phyloP scores from a whole-genome alignment of 495 filamentous ascomycete species.

The Penicillium canescens region DNA sequence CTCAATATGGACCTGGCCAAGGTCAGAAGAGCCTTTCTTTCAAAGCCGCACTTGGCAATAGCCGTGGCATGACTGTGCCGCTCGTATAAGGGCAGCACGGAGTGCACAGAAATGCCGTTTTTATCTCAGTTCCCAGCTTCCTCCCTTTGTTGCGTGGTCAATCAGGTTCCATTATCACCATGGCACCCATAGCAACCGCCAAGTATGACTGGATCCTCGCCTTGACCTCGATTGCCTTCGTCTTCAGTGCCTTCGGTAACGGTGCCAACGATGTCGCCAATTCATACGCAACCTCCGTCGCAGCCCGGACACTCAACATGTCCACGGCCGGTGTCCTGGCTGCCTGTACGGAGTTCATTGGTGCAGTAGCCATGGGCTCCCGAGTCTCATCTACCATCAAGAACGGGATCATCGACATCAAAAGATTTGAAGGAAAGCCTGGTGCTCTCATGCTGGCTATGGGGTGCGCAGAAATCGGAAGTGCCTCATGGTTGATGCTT shows the following conservation, averaged over 20 bases:
- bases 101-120: background rate
- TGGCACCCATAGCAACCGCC: slow-evolving; percentile 27
- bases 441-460: slow-evolving; percentile 62
- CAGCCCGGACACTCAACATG: slow-evolving; percentile 39
- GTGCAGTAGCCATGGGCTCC: slow-evolving; percentile 62
- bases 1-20: background rate
- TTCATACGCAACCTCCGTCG: slow-evolving; percentile 43
- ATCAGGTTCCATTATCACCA: slow-evolving; percentile 10
- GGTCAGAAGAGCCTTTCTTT: background rate
- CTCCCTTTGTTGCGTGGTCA: background rate
- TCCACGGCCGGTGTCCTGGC: slow-evolving; percentile 38
- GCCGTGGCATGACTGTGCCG: background rate
- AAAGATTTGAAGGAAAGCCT: slow-evolving; percentile 51
- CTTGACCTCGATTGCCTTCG: slow-evolving; percentile 43
- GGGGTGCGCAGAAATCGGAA: slow-evolving; percentile 59
- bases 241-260: slow-evolving; percentile 45
- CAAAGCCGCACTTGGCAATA: slow-evolving; percentile 7
- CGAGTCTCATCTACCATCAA: slow-evolving; percentile 69
- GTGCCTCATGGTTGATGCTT: slow-evolving; percentile 58
- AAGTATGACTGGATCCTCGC: slow-evolving; percentile 54
- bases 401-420: slow-evolving; percentile 59
- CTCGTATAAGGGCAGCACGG: slow-evolving; percentile 2
- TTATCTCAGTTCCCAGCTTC: background rate
- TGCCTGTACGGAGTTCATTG: slow-evolving; percentile 50
- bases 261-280: slow-evolving; percentile 51